Conservation (phyloP, 1,284 basidiomycete genomes). For the Sanghuangporus baumii region DNA sequence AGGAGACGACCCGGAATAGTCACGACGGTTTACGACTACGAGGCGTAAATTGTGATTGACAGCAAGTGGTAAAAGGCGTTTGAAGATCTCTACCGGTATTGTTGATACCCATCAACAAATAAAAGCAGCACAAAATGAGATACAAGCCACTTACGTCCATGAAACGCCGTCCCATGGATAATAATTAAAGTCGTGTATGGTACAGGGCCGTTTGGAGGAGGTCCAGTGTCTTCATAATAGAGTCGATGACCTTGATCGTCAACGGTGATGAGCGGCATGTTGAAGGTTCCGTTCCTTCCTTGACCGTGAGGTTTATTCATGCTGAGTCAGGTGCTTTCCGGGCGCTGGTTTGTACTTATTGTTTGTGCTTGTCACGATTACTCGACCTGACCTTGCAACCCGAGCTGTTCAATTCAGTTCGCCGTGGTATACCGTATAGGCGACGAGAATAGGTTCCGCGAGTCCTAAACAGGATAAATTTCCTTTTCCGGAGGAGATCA, state of each 20-base stretch:
- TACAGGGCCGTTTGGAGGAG: neutral
- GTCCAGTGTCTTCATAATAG: constrained; percentile 22
- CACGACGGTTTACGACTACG: constrained; percentile 22
- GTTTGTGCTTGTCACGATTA: too few species aligned
- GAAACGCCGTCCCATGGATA: constrained; percentile 22
- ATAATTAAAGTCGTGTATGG: constrained; percentile 22
- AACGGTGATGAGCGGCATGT: constrained; percentile 21
- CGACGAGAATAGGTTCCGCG: too few species aligned
- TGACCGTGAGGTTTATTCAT: too few species aligned
- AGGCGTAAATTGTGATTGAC: constrained; percentile 19
- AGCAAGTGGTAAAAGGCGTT: constrained; percentile 20
- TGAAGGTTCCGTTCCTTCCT: too few species aligned
- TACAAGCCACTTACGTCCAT: neutral
- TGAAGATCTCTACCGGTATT: constrained; percentile 20
- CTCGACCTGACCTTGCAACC: too few species aligned
- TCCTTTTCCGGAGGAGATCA: too few species aligned
- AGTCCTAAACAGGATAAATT: too few species aligned
- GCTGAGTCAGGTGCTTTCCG: too few species aligned
- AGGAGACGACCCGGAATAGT: constrained; percentile 23
- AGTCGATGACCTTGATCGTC: constrained; percentile 18
- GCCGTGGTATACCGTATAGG: too few species aligned
- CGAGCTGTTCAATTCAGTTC: too few species aligned
- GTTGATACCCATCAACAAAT: neutral
- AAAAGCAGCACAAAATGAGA: neutral
- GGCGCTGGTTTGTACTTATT: too few species aligned